Evolutionary conservation across 495 filamentous ascomycete genomes (phyloP).

Genomic region (Hypomontagnella submonticulosa): DNA sequence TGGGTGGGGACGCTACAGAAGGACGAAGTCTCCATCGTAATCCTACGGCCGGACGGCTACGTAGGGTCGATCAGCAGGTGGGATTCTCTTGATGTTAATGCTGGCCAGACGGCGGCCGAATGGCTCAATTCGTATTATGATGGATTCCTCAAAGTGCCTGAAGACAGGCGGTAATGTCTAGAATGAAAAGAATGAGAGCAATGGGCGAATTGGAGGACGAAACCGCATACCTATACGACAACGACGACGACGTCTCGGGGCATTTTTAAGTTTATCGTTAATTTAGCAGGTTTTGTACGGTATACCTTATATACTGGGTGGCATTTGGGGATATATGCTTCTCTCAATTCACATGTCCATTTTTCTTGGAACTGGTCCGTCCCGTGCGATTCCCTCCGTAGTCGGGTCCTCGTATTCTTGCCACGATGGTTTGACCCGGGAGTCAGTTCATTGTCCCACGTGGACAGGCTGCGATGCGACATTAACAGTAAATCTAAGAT

Average conservation of each 20-base stretch:
- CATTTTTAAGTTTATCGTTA: slow-evolving; percentile 16
- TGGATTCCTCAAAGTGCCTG: slow-evolving; percentile 60
- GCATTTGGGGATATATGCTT: slow-evolving; percentile 25
- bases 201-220: slow-evolving; percentile 1
- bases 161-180: slow-evolving; percentile 19
- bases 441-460: neutral
- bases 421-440: neutral
- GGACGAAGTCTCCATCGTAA: slow-evolving; percentile 66
- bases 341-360: slow-evolving; percentile 28
- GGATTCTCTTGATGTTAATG: slow-evolving; percentile 56
- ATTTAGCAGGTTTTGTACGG: slow-evolving; percentile 33
- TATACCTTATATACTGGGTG: slow-evolving; percentile 27
- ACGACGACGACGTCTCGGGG: slow-evolving; percentile 9
- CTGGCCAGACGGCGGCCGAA: slow-evolving; percentile 57
- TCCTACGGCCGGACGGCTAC: slow-evolving; percentile 76
- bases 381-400: neutral
- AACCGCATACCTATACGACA: slow-evolving; percentile 18
- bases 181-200: neutral
- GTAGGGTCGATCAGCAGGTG: slow-evolving; percentile 68
- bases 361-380: slow-evolving; percentile 7
- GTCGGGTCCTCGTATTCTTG: neutral
- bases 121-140: slow-evolving; percentile 72
- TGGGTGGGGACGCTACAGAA: slow-evolving; percentile 68
- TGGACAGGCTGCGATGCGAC: neutral
- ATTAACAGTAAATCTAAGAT: neutral